Percentiles rank a stretch among this genome's conserved stretches.
phyloP scores from a whole-genome alignment of 192 early-diverging fungal species.

The Fimicolochytrium jonesii region DNA sequence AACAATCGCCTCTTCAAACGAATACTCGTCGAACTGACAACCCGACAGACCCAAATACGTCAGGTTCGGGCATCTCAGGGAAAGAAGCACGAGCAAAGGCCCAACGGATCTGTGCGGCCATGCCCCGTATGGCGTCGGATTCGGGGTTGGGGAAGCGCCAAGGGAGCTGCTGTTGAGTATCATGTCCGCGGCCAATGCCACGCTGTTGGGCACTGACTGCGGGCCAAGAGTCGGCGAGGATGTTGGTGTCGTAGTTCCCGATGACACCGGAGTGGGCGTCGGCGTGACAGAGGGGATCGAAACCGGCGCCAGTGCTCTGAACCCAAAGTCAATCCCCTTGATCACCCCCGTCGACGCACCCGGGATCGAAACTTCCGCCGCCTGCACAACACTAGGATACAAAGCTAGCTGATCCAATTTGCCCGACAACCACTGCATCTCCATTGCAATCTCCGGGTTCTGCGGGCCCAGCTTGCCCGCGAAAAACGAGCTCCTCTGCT shows the following conservation, averaged over 20 bases:
- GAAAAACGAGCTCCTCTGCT: conserved; percentile 11
- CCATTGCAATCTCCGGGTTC: neutral
- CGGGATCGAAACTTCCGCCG: too few relatives aligned
- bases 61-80: conserved; percentile 1
- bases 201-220: neutral
- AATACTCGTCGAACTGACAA: conserved; percentile 7
- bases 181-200: neutral
- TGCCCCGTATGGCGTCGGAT: conserved; percentile 1
- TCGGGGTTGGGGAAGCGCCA: too few relatives aligned
- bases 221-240: neutral
- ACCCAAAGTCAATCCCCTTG: conserved; percentile 19
- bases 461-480: neutral
- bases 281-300: neutral
- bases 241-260: conserved; percentile 9
- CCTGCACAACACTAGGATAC: too few relatives aligned
- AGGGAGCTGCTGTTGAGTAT: neutral
- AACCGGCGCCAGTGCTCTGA: neutral
- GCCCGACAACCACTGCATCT: conserved; percentile 19
- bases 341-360: neutral
- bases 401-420: too few relatives aligned
- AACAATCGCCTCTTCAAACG: conserved; percentile 11
- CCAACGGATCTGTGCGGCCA: conserved; percentile 9
- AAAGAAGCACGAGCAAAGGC: conserved; percentile 8
- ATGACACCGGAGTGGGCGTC: conserved; percentile 12
- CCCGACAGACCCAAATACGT: conserved; percentile 8